Conservation (phyloP, 148 eudicot species). For the Cornus florida region DNA sequence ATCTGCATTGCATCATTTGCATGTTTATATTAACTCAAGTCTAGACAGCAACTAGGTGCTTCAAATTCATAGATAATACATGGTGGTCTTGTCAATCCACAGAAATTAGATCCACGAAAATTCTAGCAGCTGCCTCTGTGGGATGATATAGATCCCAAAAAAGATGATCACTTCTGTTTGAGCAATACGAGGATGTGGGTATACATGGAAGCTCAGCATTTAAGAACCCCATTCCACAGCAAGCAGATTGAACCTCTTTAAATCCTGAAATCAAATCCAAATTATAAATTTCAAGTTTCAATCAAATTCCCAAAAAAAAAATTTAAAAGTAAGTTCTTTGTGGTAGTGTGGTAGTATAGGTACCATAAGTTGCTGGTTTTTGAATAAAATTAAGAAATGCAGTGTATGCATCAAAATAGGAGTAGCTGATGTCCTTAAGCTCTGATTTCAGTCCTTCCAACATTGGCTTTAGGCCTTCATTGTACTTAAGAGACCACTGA, state of each 20-base stretch:
- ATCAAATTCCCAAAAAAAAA: no score
- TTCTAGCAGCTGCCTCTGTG: slow-evolving; percentile 61
- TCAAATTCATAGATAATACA: slow-evolving; percentile 48
- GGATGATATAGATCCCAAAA: slow-evolving; percentile 95
- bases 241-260: slow-evolving; percentile 65
- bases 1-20: no score
- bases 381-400: slow-evolving; percentile 42
- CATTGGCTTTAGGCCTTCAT: slow-evolving; percentile 45
- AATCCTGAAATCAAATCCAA: slow-evolving; percentile 49
- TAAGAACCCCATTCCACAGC: slow-evolving; percentile 79
- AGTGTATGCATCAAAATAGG: slow-evolving; percentile 51
- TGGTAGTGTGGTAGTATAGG: no score
- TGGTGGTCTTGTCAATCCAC: slow-evolving; percentile 34
- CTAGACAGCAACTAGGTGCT: slow-evolving; percentile 52
- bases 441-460: slow-evolving; percentile 36
- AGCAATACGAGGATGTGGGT: slow-evolving; percentile 57
- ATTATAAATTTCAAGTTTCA: no score
- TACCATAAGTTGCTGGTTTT: slow-evolving; percentile 54
- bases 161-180: slow-evolving; percentile 62
- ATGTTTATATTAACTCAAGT: not conserved
- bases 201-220: slow-evolving; percentile 61
- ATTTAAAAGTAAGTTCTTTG: no score
- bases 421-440: slow-evolving; percentile 44
- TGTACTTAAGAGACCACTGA: slow-evolving; percentile 53
- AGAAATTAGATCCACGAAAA: slow-evolving; percentile 37